Evolutionary conservation across 306 rosid species (phyloP).

Genomic region (Hippophae tibetana): DNA sequence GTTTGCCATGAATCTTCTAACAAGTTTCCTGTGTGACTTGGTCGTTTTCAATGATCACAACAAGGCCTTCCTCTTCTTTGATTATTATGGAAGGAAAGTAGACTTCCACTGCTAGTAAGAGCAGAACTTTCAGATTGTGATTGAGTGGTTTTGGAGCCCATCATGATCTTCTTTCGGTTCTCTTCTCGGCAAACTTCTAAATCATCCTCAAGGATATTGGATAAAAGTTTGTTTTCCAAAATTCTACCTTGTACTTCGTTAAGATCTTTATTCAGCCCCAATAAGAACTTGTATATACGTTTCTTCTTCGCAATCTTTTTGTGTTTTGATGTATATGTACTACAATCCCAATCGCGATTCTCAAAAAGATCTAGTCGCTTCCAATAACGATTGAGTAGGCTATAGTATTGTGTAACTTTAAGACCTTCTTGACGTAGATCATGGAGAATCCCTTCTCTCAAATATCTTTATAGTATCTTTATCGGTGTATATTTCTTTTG

Average conservation of each 20-base stretch:
- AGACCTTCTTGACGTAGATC: constrained; percentile 1
- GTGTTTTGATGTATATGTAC: background rate
- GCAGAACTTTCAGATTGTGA: background rate
- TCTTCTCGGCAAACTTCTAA: background rate
- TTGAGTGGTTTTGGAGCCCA: background rate
- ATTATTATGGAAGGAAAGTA: background rate
- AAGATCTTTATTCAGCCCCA: background rate
- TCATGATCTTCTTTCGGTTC: background rate
- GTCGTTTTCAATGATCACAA: constrained; percentile 3
- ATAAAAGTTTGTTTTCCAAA: background rate
- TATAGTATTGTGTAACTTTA: constrained; percentile 1
- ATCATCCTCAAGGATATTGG: background rate
- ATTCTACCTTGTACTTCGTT: background rate
- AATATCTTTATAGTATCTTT: too few species aligned
- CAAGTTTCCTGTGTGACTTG: background rate
- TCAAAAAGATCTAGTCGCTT: constrained; percentile 3
- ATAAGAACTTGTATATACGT: background rate
- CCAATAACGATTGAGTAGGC: constrained; percentile 4
- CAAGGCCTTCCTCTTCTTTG: background rate
- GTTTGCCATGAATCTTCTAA: constrained; percentile 3
- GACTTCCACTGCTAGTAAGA: too few species aligned
- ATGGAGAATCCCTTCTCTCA: background rate
- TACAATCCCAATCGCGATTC: background rate
- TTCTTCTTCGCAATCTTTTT: constrained; percentile 1
- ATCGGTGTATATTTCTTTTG: too few species aligned